Base-by-base conservation (phyloP, 1,284 basidiomycete species). In the Apiotrichum siamense region DNA sequence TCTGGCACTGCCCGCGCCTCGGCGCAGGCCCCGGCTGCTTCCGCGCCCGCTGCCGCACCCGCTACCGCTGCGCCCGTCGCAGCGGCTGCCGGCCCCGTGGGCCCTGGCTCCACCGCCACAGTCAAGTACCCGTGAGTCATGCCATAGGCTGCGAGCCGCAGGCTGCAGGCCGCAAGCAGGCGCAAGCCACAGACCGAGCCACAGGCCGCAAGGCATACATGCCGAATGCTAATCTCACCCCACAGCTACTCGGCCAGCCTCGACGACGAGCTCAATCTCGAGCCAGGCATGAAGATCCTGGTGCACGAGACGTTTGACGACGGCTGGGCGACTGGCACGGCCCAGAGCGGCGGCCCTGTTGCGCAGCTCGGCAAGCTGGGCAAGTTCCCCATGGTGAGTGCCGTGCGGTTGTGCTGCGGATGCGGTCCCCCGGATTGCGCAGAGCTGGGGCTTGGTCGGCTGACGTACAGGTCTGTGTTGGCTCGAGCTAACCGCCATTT, bases 291-390 rank as follows among this genome's bases (percentile, higher is more conserved):
- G 71, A 64, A 60, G 41, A 45, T 74, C 13, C 49, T 52, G 3
- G 67, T 73, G 15, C 44, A 65, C 36, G 59, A 69, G 29, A 51
- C 72, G 27, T 74, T 68, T 53, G 71, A 74, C 49, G 72, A 74
- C 55, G 69, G 68, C 2, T 74, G 72, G 71, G 73, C 65, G 1
- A 69, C 66, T 1, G 71, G 66, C 10, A 60, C 66, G 42, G 60
- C 70, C 7, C 40, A 68, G 17, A 33, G 44, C 6, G 64, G 61
- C 7, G 59, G 58, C 3, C 61, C 66, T 39, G 47, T 36, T 7
- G 40, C 48, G 17, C 61, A 64, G 35, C 43, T 56, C 0, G 70
- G 69, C 3, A 59, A 58, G 46, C 59, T 65, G 46, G 72, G 72
- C 31, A 66, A 66, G 40, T 72, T 72, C 66, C 69, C 67, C 12